Base-by-base conservation (phyloP, 2,329 filamentous ascomycete genomes). In the Lasiodiplodia hormozganensis region DNA sequence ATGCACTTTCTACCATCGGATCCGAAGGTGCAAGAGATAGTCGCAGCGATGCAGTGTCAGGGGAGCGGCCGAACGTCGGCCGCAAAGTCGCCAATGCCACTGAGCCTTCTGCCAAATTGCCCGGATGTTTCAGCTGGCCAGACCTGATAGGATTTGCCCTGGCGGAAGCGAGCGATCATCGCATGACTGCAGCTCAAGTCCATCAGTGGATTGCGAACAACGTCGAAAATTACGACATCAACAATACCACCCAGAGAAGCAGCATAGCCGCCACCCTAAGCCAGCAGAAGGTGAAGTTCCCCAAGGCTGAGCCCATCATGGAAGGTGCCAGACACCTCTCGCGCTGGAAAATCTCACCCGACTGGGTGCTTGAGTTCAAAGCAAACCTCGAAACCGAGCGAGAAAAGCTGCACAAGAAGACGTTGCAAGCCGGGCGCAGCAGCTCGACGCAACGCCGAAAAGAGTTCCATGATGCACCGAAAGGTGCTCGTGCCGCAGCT, bases 61-160 rank as follows among this genome's bases (percentile, higher is more conserved):
- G 28, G 11, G 60, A 12, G 43, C 47, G 12, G 28, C 8, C 60
- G 5, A 14, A 25, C 6, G 60, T 38, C 12, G 31, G 25, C 12
- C 8, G 28, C 0, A 52, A 23, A 23, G 31, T 10, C 47, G 14
- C 43, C 43, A 52, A 25, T 38, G 40, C 10, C 11, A 12, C 60
- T 10, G 60, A 21, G 12, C 60, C 60, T 18, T n/a, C 16, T 14
- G 31, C 25, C 47, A 64, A 64, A 21, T 23, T 64, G 21, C 60
- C 60, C 5, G 60, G 16, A 18, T 52, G 21, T 25, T 64, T 64
- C 60, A 64, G 43, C 60, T 67, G 65, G 65, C 47, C 65, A n/a
- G 65, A 67, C n/a, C 53, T 67, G 28, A 52, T 67, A 28, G 65
- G 65, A 25, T 67, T 67, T 53, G 65, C 65, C 28, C 31, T 67